A percentile compares a stretch with the other conserved stretches of the same genome.
These are phyloP conservation scores for Scheffersomyces titani DNA, from an alignment of 1,139 yeast species.

Conservation along the genomic window DNA sequence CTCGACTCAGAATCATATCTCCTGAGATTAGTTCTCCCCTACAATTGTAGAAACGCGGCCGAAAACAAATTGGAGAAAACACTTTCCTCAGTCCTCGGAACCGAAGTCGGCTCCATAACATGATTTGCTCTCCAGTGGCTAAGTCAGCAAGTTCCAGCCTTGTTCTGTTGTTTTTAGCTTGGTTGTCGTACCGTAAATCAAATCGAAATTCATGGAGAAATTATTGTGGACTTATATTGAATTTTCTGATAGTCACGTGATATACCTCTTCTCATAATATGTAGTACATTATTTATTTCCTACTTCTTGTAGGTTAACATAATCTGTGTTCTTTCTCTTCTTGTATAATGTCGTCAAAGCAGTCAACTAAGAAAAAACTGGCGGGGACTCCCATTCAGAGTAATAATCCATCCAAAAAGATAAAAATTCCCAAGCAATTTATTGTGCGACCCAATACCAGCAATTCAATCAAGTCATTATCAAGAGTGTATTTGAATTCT, in stretches of 20 bases:
- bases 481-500: conserved; percentile 51
- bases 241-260: background rate
- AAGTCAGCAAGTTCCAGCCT: background rate
- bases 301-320: background rate
- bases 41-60: background rate
- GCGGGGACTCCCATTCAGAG: conserved; percentile 12
- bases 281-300: background rate
- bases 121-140: background rate
- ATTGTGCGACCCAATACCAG: conserved; percentile 59
- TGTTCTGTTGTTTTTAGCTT: background rate
- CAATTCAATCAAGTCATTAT: conserved; percentile 27
- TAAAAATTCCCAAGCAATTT: conserved; percentile 48
- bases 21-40: conserved; percentile 3
- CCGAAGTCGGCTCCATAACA: background rate
- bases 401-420: conserved; percentile 33
- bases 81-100: background rate
- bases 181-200: background rate
- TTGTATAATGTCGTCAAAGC: conserved; percentile 29
- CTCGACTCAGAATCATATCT: conserved; percentile 17
- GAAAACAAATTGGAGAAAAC: background rate
- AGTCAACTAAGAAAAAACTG: conserved; percentile 26
- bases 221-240: background rate
- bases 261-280: background rate
- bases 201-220: background rate
- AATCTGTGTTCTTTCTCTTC: no score